phyloP scores from a whole-genome alignment of 2,329 filamentous ascomycete genomes.

The Fusarium redolens region DNA sequence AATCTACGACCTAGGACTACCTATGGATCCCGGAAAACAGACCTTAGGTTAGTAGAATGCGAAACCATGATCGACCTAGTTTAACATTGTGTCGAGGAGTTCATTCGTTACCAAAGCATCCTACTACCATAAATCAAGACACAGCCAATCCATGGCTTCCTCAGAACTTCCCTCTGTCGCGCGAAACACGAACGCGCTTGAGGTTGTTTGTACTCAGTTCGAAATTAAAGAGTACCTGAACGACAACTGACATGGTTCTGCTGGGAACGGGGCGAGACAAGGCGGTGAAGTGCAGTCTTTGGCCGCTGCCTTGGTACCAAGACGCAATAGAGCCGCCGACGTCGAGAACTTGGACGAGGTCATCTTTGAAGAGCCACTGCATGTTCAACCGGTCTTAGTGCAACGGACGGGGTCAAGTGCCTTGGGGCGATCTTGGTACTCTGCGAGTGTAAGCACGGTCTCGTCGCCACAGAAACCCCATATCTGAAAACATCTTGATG shows the following conservation, averaged over 20 bases:
- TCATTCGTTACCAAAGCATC: not conserved
- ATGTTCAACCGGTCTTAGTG: not conserved
- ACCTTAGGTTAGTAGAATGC: not conserved
- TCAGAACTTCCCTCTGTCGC: not conserved
- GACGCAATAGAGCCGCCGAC: not conserved
- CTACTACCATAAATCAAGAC: not conserved
- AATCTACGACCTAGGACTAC: not conserved
- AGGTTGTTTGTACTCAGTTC: not conserved
- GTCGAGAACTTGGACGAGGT: not conserved
- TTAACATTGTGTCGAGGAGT: not conserved
- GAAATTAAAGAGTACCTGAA: not conserved
- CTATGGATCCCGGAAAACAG: not conserved
- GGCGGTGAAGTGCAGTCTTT: not conserved
- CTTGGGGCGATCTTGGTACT: not conserved
- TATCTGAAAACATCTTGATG: not conserved
- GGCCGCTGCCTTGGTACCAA: not conserved
- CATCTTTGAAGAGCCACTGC: not conserved
- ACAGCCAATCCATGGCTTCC: not conserved
- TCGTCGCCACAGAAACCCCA: conserved; percentile 10
- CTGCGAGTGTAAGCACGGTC: not conserved
- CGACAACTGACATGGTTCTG: not conserved
- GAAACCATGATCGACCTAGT: not conserved
- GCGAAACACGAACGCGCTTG: not conserved
- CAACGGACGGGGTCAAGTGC: not conserved
- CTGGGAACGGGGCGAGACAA: not conserved